phyloP scores from a whole-genome alignment of 495 filamentous ascomycete genomes.

The Astrocystis sublimbata region DNA sequence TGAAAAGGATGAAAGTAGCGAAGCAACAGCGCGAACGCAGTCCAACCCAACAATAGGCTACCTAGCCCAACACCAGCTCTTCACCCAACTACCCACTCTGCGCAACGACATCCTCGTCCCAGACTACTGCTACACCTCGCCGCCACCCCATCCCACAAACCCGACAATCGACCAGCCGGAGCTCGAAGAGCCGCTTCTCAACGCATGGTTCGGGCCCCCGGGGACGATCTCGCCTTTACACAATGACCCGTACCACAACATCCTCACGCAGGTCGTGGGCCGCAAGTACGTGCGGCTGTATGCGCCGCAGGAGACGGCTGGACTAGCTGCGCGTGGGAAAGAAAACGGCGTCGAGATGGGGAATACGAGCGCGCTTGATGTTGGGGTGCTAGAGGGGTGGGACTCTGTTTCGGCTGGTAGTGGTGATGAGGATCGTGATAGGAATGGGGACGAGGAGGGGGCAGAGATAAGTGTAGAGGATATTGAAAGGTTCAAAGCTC shows the following conservation, averaged over 20 bases:
- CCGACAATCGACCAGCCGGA: slow-evolving; percentile 51
- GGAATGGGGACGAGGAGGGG: slow-evolving; percentile 15
- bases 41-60: slow-evolving; percentile 57
- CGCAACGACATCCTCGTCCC: slow-evolving; percentile 76
- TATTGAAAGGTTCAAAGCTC: slow-evolving; percentile 49
- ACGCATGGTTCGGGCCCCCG: slow-evolving; percentile 90
- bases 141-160: slow-evolving; percentile 52
- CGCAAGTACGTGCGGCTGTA: slow-evolving; percentile 90
- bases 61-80: slow-evolving; percentile 86
- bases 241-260: slow-evolving; percentile 92
- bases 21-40: slow-evolving; percentile 14
- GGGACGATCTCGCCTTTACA: slow-evolving; percentile 91
- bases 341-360: slow-evolving; percentile 86
- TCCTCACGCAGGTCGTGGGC: slow-evolving; percentile 87
- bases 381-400: slow-evolving; percentile 62
- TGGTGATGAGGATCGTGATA: background rate
- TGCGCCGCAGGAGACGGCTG: slow-evolving; percentile 58
- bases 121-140: slow-evolving; percentile 78
- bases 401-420: slow-evolving; percentile 24
- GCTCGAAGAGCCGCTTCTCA: slow-evolving; percentile 59
- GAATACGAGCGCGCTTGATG: slow-evolving; percentile 80
- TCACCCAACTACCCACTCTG: slow-evolving; percentile 78
- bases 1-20: background rate
- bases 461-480: slow-evolving; percentile 19
- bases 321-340: slow-evolving; percentile 63